Conservation (phyloP, 148 eudicot species). For the Polygonum aviculare region DNA sequence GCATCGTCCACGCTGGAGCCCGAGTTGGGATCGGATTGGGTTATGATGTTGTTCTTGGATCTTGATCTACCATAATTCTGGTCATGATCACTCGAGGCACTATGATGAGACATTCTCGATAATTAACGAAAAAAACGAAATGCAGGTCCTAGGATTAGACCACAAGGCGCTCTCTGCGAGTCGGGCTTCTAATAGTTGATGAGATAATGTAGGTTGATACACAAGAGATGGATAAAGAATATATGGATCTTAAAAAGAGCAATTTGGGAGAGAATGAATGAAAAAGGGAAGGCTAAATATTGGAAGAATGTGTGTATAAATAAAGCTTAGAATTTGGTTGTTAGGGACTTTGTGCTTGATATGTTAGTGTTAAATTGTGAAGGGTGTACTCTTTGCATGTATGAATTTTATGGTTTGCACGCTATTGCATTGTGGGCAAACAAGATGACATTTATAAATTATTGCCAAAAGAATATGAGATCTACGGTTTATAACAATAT, state of each 20-base stretch:
- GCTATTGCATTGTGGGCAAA: neutral
- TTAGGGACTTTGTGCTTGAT: neutral
- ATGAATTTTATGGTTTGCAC: slow-evolving; percentile 1
- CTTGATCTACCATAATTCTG: neutral
- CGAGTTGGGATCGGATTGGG: slow-evolving; percentile 8
- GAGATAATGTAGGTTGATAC: neutral
- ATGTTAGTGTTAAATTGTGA: neutral
- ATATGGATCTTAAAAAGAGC: neutral
- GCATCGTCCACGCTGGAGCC: neutral
- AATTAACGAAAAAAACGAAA: no score
- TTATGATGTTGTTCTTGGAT: neutral
- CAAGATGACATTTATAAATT: neutral
- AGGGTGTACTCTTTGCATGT: neutral
- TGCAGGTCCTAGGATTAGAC: no score
- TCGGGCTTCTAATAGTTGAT: neutral
- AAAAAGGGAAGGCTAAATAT: neutral
- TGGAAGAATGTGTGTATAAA: neutral
- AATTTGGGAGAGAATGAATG: neutral
- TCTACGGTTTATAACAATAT: neutral
- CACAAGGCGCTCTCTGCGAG: no score
- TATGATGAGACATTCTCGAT: neutral
- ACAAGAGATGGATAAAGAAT: neutral
- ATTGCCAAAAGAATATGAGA: no score
- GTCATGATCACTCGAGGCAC: neutral
- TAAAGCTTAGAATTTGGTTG: neutral